A percentile compares a stretch with the other conserved stretches of the same genome.
Evolutionary conservation across 208 protist species (phyloP).

Genomic region (Novymonas esmeraldas): DNA sequence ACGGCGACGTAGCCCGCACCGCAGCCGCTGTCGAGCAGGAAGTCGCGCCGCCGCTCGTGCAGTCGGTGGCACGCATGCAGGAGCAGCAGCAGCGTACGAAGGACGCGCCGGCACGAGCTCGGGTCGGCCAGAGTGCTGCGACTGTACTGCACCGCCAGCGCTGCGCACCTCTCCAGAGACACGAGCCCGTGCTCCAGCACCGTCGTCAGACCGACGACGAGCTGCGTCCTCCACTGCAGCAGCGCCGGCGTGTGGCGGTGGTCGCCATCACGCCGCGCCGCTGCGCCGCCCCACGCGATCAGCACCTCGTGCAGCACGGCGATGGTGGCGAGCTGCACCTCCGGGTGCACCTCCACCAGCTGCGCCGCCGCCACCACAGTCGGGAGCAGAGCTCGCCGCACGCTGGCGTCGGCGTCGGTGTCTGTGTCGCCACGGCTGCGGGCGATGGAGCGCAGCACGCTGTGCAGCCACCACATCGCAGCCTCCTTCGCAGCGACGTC

Average conservation of each 20-base stretch:
- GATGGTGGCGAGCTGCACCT: conserved; percentile 49
- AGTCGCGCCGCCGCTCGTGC: conserved; percentile 33
- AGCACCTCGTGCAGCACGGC: conserved; percentile 44
- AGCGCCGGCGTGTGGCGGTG: conserved; percentile 34
- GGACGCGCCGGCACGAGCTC: conserved; percentile 50
- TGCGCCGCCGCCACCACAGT: conserved; percentile 53
- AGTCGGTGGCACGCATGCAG: conserved; percentile 54
- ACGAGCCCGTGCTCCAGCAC: conserved; percentile 63
- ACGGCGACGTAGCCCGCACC: conserved; percentile 44
- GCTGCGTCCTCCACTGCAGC: conserved; percentile 51
- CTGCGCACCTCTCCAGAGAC: conserved; percentile 40
- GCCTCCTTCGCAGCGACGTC: conserved; percentile 58
- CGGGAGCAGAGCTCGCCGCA: conserved; percentile 33
- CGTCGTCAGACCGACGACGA: conserved; percentile 53
- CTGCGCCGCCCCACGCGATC: conserved; percentile 23
- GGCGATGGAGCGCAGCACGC: conserved; percentile 17
- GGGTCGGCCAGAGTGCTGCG: conserved; percentile 58
- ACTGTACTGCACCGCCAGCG: conserved; percentile 56
- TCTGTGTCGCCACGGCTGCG: background rate
- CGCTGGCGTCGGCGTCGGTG: conserved; percentile 6
- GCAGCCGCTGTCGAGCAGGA: conserved; percentile 30
- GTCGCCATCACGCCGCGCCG: conserved; percentile 15
- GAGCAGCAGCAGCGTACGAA: conserved; percentile 51
- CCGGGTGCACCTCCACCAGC: conserved; percentile 62
- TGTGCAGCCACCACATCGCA: conserved; percentile 41